These are phyloP conservation scores for Trametes elegans DNA, from an alignment of 768 basidiomycete genomes.

Conservation along the genomic window DNA sequence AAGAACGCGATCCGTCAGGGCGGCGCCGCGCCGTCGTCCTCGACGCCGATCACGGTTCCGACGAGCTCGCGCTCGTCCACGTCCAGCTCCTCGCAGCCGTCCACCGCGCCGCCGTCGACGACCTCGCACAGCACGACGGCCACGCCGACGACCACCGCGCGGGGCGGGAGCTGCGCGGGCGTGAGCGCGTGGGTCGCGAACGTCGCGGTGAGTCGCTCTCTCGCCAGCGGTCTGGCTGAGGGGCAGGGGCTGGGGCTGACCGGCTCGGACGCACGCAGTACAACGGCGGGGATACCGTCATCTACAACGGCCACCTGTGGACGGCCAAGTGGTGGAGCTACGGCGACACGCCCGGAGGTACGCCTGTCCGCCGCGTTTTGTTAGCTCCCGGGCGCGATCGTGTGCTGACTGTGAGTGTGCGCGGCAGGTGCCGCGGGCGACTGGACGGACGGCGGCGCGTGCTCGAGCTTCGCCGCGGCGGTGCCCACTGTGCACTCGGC, in stretches of 20 bases:
- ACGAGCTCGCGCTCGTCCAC: constrained; percentile 11
- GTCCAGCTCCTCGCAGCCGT: too few relatives aligned
- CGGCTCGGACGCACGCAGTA: constrained; percentile 10
- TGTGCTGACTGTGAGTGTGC: background rate
- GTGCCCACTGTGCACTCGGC: constrained; percentile 4
- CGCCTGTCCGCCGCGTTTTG: background rate
- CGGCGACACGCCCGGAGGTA: constrained; percentile 28
- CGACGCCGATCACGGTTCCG: constrained; percentile 9
- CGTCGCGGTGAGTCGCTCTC: constrained; percentile 23
- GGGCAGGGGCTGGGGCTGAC: background rate
- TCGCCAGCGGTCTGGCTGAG: background rate
- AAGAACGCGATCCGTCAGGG: constrained; percentile 24
- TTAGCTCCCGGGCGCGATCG: background rate
- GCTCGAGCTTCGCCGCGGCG: constrained; percentile 17
- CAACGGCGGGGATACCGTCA: constrained; percentile 27
- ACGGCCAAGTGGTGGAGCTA: constrained; percentile 32
- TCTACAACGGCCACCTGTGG: constrained; percentile 29
- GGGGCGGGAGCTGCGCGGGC: constrained; percentile 25
- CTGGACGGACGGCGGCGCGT: constrained; percentile 28
- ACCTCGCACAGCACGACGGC: constrained; percentile 12
- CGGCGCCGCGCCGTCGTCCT: constrained; percentile 7
- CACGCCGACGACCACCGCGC: constrained; percentile 8
- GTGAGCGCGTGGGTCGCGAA: constrained; percentile 28
- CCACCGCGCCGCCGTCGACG: constrained; percentile 13
- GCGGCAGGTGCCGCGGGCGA: constrained; percentile 25